Evolutionary conservation across 2,329 filamentous ascomycete genomes (phyloP), one percentile per base, ranked within the genome.

Genomic region (Sporothrix inflata): DNA sequence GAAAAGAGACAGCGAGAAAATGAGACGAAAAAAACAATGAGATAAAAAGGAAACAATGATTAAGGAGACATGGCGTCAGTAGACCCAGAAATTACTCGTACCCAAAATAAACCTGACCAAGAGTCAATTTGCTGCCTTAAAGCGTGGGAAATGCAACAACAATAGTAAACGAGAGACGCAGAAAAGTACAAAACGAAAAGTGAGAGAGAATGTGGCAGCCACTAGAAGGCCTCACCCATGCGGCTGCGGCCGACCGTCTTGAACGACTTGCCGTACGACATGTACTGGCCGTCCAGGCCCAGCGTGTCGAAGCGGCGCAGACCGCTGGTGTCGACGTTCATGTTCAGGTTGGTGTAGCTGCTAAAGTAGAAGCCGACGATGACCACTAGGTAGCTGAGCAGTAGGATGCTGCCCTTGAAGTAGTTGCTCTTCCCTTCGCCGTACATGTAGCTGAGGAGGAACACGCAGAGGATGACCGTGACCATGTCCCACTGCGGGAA

Each of bases 401-500:
- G 90, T 69, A 99, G 86, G 77, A 98, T 98, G 75, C 93, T 97
- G 69, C 96, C 96, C 84, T 99, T 99, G 89, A 99, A 99, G 82
- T 99, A 99, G 82, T 99, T 99, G 85, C 94, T 98, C 89, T 99
- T 99, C 53, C 96, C 96, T 83, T 99, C 96, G 69, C 95, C 93
- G 77, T 98, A 97, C 85, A 99, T 95, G 85, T 98, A 97, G 78
- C 94, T 97, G 76, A 99, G 89, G 72, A 99, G 84, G 84, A 99
- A 97, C 21, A 99, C 94, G 78, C 95, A 98, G 19, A 99, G 84
- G 73, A 98, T 97, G 19, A 98, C 94, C 0, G 93, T 97, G 14
- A 98, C 91, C 93, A 99, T 97, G 80, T 99, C 96, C 95, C 95
- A 99, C 81, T 99, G 96, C 0, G 96, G 96, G 84, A 99, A 98